Percentiles rank a stretch among this genome's conserved stretches.
Conservation (phyloP, 345 rosid genomes). For the Hypericum perforatum region DNA sequence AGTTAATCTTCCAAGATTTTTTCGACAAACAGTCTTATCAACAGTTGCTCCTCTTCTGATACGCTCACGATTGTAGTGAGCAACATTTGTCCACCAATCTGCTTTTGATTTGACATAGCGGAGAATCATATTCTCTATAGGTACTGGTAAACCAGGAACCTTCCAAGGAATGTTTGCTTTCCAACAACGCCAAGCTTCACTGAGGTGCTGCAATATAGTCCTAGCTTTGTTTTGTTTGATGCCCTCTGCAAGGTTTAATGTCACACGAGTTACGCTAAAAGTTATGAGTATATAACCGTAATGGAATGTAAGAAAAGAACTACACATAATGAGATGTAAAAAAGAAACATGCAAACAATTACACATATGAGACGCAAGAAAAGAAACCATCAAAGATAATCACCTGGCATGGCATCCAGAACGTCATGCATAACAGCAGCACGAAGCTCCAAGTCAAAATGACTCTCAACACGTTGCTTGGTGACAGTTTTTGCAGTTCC, state of each 20-base stretch:
- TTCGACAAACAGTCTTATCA: slow-evolving; percentile 95
- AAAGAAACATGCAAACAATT: neutral
- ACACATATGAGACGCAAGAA: too few relatives aligned
- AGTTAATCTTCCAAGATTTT: slow-evolving; percentile 93
- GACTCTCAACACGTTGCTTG: slow-evolving; percentile 97
- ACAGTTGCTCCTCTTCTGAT: slow-evolving; percentile 98
- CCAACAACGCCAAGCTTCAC: slow-evolving; percentile 99
- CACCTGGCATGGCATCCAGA: slow-evolving; percentile 99
- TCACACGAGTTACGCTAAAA: neutral
- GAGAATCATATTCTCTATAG: slow-evolving; percentile 97
- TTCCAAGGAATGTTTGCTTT: slow-evolving; percentile 99
- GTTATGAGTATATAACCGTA: too few relatives aligned
- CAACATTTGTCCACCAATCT: slow-evolving; percentile 99
- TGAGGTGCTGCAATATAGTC: slow-evolving; percentile 95
- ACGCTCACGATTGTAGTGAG: slow-evolving; percentile 98
- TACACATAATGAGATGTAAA: neutral
- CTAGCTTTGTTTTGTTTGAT: slow-evolving; percentile 96
- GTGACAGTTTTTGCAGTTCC: slow-evolving; percentile 99
- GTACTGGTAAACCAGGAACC: slow-evolving; percentile 98
- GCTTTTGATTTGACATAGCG: slow-evolving; percentile 98
- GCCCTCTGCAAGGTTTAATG: slow-evolving; percentile 59
- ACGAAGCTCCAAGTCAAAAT: slow-evolving; percentile 96
- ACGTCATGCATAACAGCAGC: slow-evolving; percentile 99
- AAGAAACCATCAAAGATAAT: slow-evolving; percentile 4
- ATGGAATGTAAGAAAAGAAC: too few relatives aligned